These are phyloP conservation scores for Rhododendron ferrugineum DNA, from an alignment of 148 eudicot species.

Conservation along the genomic window DNA sequence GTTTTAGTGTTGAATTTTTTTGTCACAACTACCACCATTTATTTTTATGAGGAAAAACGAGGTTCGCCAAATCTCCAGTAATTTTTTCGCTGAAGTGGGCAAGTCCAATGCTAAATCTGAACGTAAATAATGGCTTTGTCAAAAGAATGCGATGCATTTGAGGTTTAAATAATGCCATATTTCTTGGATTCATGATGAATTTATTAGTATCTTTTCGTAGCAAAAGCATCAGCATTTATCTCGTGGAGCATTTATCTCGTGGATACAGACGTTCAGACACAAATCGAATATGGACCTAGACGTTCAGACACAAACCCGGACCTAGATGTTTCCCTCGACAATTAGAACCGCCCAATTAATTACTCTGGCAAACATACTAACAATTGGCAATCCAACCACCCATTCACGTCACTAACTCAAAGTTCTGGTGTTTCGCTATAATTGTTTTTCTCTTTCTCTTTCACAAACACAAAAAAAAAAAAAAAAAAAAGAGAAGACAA, in stretches of 20 bases:
- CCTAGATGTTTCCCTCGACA: background rate
- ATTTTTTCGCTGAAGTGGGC: background rate
- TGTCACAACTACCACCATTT: background rate
- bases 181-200: background rate
- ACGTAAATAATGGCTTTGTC: background rate
- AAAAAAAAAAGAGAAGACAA: background rate
- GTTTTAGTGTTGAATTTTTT: background rate
- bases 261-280: background rate
- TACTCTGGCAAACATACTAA: background rate
- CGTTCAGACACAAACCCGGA: too few relatives aligned
- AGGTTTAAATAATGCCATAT: background rate
- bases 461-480: too few relatives aligned
- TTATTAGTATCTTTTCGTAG: too few relatives aligned
- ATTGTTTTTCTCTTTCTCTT: background rate
- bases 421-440: background rate
- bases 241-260: too few relatives aligned
- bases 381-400: background rate
- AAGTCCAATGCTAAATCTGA: background rate
- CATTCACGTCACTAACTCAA: background rate
- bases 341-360: background rate
- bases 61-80: background rate
- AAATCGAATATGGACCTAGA: too few relatives aligned
- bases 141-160: background rate
- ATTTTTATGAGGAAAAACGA: background rate
- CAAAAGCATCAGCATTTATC: background rate